Conservation (phyloP, 345 rosid species). For the Alliaria petiolata region DNA sequence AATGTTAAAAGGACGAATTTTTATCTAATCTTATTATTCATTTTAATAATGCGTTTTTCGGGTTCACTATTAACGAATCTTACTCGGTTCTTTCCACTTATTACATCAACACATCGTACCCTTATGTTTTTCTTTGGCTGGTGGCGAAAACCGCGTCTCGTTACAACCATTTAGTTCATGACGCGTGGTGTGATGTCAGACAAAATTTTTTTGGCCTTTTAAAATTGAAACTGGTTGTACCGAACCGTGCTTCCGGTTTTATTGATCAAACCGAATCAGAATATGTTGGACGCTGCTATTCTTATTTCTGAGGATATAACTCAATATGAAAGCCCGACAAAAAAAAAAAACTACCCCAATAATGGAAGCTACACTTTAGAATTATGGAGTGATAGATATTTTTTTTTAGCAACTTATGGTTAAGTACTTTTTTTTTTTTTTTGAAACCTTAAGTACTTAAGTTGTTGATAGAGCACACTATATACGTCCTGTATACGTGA, state of each 20-base stretch:
- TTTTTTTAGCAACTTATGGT: not conserved
- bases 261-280: not conserved
- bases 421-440: too few species aligned
- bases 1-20: conserved; percentile 9
- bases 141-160: conserved; percentile 21
- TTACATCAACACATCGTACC: conserved; percentile 24
- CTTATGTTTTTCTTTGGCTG: not conserved
- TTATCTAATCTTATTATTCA: conserved; percentile 3
- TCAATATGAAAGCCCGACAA: not conserved
- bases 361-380: not conserved
- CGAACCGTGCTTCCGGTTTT: conserved; percentile 14
- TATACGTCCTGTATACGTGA: too few species aligned
- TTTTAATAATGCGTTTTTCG: not conserved
- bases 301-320: not conserved
- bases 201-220: not conserved
- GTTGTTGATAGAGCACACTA: too few species aligned
- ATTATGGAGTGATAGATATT: not conserved
- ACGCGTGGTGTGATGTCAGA: conserved; percentile 12
- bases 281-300: not conserved
- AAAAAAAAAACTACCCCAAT: not conserved
- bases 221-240: not conserved
- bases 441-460: not conserved
- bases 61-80: conserved; percentile 23
- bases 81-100: conserved; percentile 16
- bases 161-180: conserved; percentile 14